Percentiles rank a stretch among this genome's conserved stretches.
Conservation (phyloP, 495 filamentous ascomycete genomes). For the Lophium mytilinum region DNA sequence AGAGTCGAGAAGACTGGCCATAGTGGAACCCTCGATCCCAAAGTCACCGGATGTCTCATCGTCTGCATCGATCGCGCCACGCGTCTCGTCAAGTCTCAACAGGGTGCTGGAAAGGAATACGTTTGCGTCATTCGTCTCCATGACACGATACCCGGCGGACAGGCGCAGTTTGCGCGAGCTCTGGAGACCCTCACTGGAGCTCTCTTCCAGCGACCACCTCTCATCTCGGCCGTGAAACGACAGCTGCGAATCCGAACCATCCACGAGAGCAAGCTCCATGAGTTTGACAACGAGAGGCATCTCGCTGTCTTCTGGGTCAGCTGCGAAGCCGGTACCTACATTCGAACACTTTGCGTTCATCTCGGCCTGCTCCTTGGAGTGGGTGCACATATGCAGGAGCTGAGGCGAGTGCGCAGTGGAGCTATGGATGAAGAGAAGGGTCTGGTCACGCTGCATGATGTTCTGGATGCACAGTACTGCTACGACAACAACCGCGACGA, state of each 20-base stretch:
- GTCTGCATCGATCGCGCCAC: conserved; percentile 59
- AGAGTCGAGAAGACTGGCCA: conserved; percentile 96
- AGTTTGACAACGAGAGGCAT: conserved; percentile 96
- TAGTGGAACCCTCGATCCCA: conserved; percentile 93
- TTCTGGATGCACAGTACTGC: conserved; percentile 89
- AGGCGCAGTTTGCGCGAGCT: conserved; percentile 80
- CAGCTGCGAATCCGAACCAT: conserved; percentile 96
- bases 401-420: conserved; percentile 84
- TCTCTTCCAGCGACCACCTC: conserved; percentile 90
- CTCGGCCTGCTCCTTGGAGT: conserved; percentile 86
- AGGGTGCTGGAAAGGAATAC: conserved; percentile 90
- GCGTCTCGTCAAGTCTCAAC: conserved; percentile 94
- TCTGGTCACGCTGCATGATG: conserved; percentile 91
- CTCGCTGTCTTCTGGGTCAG: conserved; percentile 99
- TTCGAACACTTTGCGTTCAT: conserved; percentile 95
- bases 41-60: conserved; percentile 78
- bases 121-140: conserved; percentile 86
- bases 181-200: conserved; percentile 92
- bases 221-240: conserved; percentile 97
- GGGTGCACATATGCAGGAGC: conserved; percentile 97
- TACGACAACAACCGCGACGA: conserved; percentile 89
- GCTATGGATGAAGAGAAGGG: conserved; percentile 85
- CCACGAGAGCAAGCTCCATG: conserved; percentile 86
- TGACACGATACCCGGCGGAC: conserved; percentile 82
- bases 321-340: conserved; percentile 97